A percentile compares a stretch with the other conserved stretches of the same genome.
Conservation (phyloP, 2,329 filamentous ascomycete genomes). For the Aschersonia sp. region DNA sequence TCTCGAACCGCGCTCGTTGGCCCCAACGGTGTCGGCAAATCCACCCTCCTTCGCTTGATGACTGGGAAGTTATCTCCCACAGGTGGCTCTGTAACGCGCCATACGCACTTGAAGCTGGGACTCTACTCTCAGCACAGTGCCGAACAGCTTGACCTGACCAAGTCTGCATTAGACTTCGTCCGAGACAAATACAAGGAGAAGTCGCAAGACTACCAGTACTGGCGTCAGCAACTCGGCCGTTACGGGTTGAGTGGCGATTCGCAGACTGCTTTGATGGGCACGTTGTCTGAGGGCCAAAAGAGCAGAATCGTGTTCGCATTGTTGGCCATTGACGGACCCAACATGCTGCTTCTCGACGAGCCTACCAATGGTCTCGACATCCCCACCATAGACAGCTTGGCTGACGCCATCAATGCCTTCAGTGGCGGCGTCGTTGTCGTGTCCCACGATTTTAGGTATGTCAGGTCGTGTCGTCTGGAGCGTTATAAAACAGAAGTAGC, state of each 20-base stretch:
- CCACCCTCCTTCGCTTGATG: conserved; percentile 89
- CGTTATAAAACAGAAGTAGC: conserved; percentile 1
- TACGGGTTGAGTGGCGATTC: conserved; percentile 89
- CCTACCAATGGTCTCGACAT: conserved; percentile 99
- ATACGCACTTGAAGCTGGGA: conserved; percentile 97
- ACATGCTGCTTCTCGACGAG: conserved; percentile 97
- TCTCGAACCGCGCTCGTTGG: conserved; percentile 93
- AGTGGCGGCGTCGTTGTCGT: conserved; percentile 95
- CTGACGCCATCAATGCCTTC: conserved; percentile 93
- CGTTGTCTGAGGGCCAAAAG: conserved; percentile 94
- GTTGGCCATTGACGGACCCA: conserved; percentile 85
- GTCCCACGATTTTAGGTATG: conserved; percentile 96
- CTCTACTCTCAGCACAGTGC: conserved; percentile 98
- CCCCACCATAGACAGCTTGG: conserved; percentile 92
- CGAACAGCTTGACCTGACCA: conserved; percentile 95
- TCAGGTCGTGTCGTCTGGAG: conserved; percentile 1
- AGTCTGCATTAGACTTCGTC: conserved; percentile 94
- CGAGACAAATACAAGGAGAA: conserved; percentile 84
- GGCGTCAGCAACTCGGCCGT: conserved; percentile 90
- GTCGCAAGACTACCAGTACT: conserved; percentile 98
- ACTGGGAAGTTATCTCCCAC: conserved; percentile 87
- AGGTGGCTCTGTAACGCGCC: conserved; percentile 65
- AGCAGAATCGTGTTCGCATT: conserved; percentile 96
- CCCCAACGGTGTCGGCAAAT: conserved; percentile 98
- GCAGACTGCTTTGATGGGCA: conserved; percentile 96